These are phyloP conservation scores for Monosporozyma servazzii DNA, from an alignment of 805 yeast species.

Conservation along the genomic window DNA sequence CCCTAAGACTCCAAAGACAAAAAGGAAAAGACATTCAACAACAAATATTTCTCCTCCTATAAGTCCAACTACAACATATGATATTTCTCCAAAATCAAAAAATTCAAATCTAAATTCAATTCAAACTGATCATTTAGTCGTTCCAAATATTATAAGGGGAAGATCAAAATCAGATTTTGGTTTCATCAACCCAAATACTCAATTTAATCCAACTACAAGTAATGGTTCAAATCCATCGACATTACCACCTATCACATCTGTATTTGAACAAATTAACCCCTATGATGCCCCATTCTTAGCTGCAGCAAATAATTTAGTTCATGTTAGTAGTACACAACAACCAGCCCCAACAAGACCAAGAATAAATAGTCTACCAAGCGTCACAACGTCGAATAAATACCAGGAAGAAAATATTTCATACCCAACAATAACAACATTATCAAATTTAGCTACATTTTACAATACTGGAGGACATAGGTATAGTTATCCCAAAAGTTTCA, in stretches of 20 bases:
- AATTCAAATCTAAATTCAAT: too few species aligned
- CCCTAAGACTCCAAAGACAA: neutral
- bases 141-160: neutral
- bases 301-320: neutral
- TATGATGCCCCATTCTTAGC: neutral
- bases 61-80: neutral
- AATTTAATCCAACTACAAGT: neutral
- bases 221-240: neutral
- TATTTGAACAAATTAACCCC: neutral
- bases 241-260: neutral
- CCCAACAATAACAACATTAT: constrained; percentile 20
- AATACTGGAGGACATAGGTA: constrained; percentile 22
- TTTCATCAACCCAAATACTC: neutral
- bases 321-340: neutral
- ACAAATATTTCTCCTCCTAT: neutral
- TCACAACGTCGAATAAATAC: neutral
- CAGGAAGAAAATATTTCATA: neutral
- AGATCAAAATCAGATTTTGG: constrained; percentile 1
- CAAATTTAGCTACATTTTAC: constrained; percentile 19
- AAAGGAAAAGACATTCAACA: neutral
- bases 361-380: neutral
- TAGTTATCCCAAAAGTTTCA: constrained; percentile 14
- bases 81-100: constrained; percentile 1
- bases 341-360: constrained; percentile 1
- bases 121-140: too few species aligned